Evolutionary conservation across 2,329 filamentous ascomycete species (phyloP), one percentile per base, ranked within the genome.

Genomic region (Fusarium continuum): DNA sequence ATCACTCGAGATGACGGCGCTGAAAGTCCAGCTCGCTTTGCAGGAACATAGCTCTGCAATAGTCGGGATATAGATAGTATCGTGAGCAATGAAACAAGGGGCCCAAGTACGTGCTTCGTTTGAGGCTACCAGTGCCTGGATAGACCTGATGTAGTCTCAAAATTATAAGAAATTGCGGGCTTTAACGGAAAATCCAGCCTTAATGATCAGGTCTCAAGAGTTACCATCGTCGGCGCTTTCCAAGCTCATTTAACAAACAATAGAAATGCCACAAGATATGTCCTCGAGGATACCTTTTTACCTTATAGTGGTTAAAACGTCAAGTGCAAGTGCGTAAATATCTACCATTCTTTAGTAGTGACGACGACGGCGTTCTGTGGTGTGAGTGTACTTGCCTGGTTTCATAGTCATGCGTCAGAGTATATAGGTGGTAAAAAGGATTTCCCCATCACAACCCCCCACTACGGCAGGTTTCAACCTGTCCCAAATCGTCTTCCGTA

Each of bases 401-500:
- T n/a, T n/a, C n/a, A n/a, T n/a, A n/a, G n/a, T 57, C 0, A 23
- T 6, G 16, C 25, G 28, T 25, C 2, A 44, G 38, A 5, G 19
- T 8, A 16, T n/a, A n/a, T n/a, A n/a, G n/a, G n/a, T n/a, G n/a
- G n/a, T n/a, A n/a, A n/a, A n/a, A n/a, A n/a, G n/a, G n/a, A n/a
- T n/a, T n/a, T n/a, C n/a, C n/a, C n/a, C n/a, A 44, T 4, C 26
- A 32, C 31, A 55, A 55, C 28, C 14, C 52, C 51, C 49, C 49
- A 46, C 52, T 55, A 55, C 52, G 55, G 29, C 52, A 55, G 53
- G 52, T 25, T 26, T 32, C 1, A 56, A 34, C 32, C 22, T 56
- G 38, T 39, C n/a, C n/a, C n/a, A n/a, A n/a, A n/a, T 47, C 5
- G 5, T 56, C 53, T 56, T 56, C 53, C 53, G 53, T 56, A 56